These are phyloP conservation scores for Tritrichomonas musculus DNA, from an alignment of 208 protist species.

Conservation along the genomic window DNA sequence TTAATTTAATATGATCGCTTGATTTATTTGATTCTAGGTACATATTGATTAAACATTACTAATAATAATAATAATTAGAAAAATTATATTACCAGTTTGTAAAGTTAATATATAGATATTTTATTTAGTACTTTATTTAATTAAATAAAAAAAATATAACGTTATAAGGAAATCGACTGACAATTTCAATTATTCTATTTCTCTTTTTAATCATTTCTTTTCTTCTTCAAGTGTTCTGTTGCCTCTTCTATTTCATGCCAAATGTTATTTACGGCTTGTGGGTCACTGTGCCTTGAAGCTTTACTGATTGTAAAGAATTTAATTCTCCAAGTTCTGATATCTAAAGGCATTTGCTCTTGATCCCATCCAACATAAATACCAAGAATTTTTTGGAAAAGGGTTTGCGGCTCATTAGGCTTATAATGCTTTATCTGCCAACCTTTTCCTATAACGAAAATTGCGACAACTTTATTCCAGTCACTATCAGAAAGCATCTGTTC, in stretches of 20 bases:
- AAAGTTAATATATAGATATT: too few species aligned
- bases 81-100: too few species aligned
- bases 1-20: too few species aligned
- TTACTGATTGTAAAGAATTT: not conserved
- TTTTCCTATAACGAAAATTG: not conserved
- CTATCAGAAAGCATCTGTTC: not conserved
- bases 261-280: not conserved
- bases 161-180: too few species aligned
- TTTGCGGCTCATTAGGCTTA: not conserved
- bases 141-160: too few species aligned
- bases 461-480: slow-evolving; percentile 16
- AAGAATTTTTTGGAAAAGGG: not conserved
- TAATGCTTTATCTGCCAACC: not conserved
- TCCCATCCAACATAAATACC: slow-evolving; percentile 24
- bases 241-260: slow-evolving; percentile 3
- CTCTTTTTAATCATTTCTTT: too few species aligned
- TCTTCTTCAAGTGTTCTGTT: too few species aligned
- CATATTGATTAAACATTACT: too few species aligned
- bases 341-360: not conserved
- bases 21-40: too few species aligned
- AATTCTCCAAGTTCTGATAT: not conserved
- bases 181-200: too few species aligned
- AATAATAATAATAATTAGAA: too few species aligned
- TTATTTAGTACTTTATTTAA: too few species aligned
- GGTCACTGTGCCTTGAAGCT: not conserved